phyloP scores from a whole-genome alignment of 768 basidiomycete genomes.

The Phaeolepiota aurea region DNA sequence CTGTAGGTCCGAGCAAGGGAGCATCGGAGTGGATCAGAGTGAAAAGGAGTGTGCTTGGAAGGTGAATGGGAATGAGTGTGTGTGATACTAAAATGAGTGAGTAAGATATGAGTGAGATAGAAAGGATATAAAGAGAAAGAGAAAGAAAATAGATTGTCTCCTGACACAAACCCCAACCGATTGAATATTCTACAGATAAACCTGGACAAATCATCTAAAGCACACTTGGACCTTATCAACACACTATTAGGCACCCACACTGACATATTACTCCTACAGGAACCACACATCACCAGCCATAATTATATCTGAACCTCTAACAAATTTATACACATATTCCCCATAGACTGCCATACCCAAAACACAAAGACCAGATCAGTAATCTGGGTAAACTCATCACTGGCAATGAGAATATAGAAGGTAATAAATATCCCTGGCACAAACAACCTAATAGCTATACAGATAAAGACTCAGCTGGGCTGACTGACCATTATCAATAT shows the following conservation, averaged over 20 bases:
- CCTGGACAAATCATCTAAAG: constrained; percentile 13
- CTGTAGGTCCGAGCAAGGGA: too few species aligned
- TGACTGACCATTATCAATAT: constrained; percentile 26
- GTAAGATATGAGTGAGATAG: too few species aligned
- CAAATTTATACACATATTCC: constrained; percentile 7
- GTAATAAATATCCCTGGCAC: constrained; percentile 9
- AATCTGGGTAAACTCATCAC: constrained; percentile 10
- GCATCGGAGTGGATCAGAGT: too few species aligned
- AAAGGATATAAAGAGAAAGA: too few species aligned
- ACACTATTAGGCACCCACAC: constrained; percentile 5
- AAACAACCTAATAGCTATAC: constrained; percentile 16
- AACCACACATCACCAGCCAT: constrained; percentile 23
- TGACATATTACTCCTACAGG: constrained; percentile 28
- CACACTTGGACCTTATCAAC: constrained; percentile 11
- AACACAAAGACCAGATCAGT: constrained; percentile 6
- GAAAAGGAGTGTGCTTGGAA: too few species aligned
- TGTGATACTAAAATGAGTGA: too few species aligned
- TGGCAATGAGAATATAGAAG: constrained; percentile 14
- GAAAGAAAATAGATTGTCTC: too few species aligned
- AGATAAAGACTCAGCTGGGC: constrained; percentile 9
- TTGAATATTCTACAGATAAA: constrained; percentile 15
- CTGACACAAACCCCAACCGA: background rate
- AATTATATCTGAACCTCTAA: constrained; percentile 9
- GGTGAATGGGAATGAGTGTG: too few species aligned
- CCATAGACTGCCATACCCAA: constrained; percentile 4